phyloP scores from a whole-genome alignment of 768 basidiomycete species.

The Tephrocybe sp. region DNA sequence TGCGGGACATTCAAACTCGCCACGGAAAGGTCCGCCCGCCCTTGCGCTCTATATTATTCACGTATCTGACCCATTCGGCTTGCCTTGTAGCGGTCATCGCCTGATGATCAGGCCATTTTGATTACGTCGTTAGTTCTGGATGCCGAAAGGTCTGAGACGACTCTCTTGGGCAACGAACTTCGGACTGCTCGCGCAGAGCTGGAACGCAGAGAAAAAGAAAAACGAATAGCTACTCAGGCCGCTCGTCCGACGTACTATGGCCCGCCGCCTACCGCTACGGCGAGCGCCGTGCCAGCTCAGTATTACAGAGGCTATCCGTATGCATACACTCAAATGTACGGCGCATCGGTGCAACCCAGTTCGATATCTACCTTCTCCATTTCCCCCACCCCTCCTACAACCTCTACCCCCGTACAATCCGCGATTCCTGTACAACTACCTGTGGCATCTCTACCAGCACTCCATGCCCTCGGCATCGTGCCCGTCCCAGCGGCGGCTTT shows the following conservation, averaged over 20 bases:
- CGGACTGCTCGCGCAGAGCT: conserved; percentile 62
- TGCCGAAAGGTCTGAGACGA: conserved; percentile 61
- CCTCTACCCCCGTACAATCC: conserved; percentile 25
- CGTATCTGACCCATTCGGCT: conserved; percentile 1
- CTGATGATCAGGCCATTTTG: conserved; percentile 62
- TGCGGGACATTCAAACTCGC: conserved; percentile 51
- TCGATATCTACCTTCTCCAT: conserved; percentile 34
- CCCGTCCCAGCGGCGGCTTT: conserved; percentile 62
- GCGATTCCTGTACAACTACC: conserved; percentile 73
- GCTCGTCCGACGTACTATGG: conserved; percentile 44
- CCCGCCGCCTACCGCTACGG: conserved; percentile 26
- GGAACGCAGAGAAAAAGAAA: conserved; percentile 70
- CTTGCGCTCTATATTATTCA: neutral
- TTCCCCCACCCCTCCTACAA: conserved; percentile 24
- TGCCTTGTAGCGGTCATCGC: conserved; percentile 51
- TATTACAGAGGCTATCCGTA: conserved; percentile 71
- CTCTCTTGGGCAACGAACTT: conserved; percentile 56
- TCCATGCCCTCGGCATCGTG: conserved; percentile 72
- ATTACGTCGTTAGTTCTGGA: conserved; percentile 68
- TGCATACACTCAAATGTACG: conserved; percentile 63
- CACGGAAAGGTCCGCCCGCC: conserved; percentile 52
- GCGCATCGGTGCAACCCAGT: conserved; percentile 25
- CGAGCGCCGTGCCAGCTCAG: conserved; percentile 38
- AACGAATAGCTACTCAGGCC: conserved; percentile 48
- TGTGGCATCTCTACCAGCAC: conserved; percentile 59